Percentiles rank a stretch among this genome's conserved stretches.
Conservation (phyloP, 176 grass and related monocot genomes). For the Chrysopogon serrulatus region DNA sequence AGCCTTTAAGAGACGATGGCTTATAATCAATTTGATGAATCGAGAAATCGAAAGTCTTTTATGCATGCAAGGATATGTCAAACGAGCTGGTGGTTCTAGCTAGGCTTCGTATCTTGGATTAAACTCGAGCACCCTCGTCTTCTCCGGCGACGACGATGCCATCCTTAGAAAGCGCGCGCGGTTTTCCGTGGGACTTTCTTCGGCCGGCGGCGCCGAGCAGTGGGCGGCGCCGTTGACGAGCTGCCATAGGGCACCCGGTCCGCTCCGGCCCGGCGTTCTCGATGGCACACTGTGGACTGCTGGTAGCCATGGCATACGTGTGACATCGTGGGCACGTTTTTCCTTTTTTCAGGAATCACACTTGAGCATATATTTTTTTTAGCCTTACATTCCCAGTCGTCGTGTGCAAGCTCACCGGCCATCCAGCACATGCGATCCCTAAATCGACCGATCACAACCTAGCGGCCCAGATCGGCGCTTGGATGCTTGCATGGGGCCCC, state of each 20-base stretch:
- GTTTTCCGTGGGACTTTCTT: not conserved
- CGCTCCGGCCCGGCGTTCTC: not conserved
- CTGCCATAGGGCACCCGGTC: not conserved
- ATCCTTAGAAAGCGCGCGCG: not conserved
- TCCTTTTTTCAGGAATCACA: not conserved
- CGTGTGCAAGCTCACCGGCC: too few relatives aligned
- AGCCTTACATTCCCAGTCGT: too few relatives aligned
- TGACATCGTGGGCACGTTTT: not conserved
- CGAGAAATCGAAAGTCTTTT: not conserved
- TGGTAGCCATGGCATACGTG: not conserved
- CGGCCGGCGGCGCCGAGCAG: not conserved
- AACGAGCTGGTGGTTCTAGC: not conserved
- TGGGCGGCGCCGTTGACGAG: not conserved
- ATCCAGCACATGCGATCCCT: too few relatives aligned
- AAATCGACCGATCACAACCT: not conserved
- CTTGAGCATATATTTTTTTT: too few relatives aligned
- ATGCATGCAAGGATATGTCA: not conserved
- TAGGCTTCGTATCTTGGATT: not conserved
- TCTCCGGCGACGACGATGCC: not conserved
- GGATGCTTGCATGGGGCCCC: not conserved
- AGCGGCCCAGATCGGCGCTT: not conserved
- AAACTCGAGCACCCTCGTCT: not conserved
- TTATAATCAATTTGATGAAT: not conserved
- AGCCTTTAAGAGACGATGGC: not conserved
- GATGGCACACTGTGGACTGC: not conserved